Percentiles rank a stretch among this genome's conserved stretches.
Evolutionary conservation across 306 rosid genomes (phyloP).

Genomic region (Sesbania bispinosa): DNA sequence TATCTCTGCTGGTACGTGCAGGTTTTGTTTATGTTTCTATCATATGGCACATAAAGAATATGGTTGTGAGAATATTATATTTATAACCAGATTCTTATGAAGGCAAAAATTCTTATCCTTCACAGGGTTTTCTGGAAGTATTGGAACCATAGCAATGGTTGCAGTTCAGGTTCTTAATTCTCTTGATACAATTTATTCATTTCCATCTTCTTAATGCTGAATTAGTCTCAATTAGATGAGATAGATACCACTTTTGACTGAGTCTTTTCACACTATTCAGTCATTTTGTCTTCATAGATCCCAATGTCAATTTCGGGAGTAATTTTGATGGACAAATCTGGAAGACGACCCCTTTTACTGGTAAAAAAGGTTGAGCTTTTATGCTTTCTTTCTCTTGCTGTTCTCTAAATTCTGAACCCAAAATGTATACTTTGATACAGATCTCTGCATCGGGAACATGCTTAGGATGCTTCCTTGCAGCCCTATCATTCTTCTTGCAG

Average conservation of each 20-base stretch:
- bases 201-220: conserved; percentile 16
- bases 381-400: background rate
- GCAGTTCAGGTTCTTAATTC: conserved; percentile 59
- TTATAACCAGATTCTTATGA: conserved; percentile 29
- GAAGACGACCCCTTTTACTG: conserved; percentile 67
- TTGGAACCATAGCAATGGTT: conserved; percentile 77
- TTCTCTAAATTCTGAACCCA: conserved; percentile 9
- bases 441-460: conserved; percentile 70
- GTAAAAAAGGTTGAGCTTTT: conserved; percentile 31
- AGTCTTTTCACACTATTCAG: background rate
- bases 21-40: too few relatives aligned
- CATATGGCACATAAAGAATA: background rate
- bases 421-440: conserved; percentile 24
- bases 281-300: conserved; percentile 39
- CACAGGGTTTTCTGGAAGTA: conserved; percentile 72
- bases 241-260: background rate
- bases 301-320: conserved; percentile 65
- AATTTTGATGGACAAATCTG: conserved; percentile 58
- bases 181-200: conserved; percentile 2
- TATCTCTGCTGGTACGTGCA: conserved; percentile 64
- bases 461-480: conserved; percentile 59
- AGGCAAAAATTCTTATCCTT: conserved; percentile 20
- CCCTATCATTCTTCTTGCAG: conserved; percentile 59
- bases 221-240: too few relatives aligned
- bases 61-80: background rate